Base-by-base conservation (phyloP, 2,329 filamentous ascomycete species). In the Coniosporium tulheliwenetii region DNA sequence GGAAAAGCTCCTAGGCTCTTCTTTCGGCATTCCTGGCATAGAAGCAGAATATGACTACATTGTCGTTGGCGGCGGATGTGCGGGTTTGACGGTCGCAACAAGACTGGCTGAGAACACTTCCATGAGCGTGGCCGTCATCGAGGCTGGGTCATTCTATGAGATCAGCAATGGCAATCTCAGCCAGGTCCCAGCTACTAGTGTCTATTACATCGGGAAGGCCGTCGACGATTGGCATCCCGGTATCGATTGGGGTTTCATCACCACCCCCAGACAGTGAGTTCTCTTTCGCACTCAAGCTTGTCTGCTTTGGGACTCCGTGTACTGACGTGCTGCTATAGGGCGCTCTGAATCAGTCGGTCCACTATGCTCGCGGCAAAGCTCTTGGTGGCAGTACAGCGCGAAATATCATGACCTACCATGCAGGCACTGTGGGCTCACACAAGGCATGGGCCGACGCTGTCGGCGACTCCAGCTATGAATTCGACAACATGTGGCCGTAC, bases 361-460 rank as follows among this genome's bases (percentile, higher is more conserved):
- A 49, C 19, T 58, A 55, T 46, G 47, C 50, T 30, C 47, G 52
- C 32, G 55, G 55, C 33, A 54, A 53, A 39, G 47, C 45, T 19
- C 44, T 56, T 2, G 54, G 52, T 31, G 52, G 55, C 13, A 47
- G 41, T 14, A 50, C 48, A 15, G 57, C 53, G 5, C 41, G 45
- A 2, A 51, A 55, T 37, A 48, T 48, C 36, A 46, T 55, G 47
- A 43, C 43, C 13, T 55, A 51, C 38, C 50, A 53, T 13, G 45
- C 55, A 29, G 50, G 52, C 2, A 61, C 57, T 2, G 45, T 43
- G 10, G 54, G 48, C 5, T 50, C 51, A 12, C 49, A 58, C 41
- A 48, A 57, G 39, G 41, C 41, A 37, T 63, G 60, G 60, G 59
- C 58, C 1, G 50, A 62, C 36, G 45, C 51, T 26, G 57, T 62